Evolutionary conservation across 352 stramenopile genomes (phyloP), one percentile per base, ranked within the genome.

Genomic region (Phytophthora quininea): DNA sequence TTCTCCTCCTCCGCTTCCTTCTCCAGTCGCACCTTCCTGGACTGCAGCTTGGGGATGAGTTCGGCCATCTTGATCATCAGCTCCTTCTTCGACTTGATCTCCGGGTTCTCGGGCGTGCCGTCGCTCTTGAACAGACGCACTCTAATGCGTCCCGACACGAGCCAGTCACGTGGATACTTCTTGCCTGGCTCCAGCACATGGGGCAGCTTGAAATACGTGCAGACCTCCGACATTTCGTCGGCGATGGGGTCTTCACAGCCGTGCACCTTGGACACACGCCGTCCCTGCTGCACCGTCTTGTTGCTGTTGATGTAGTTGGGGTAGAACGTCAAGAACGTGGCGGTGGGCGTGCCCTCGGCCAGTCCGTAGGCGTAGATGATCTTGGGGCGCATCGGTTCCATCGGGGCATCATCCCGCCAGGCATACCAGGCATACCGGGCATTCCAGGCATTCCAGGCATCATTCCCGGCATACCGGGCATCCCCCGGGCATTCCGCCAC

Each of bases 31-130:
- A 84, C 58, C 73, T 92, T 93, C 49, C 89, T 82, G 14, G 84
- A 90, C 62, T 93, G 84, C 38, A 95, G 73, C 73, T 93, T 94
- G 11, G 89, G 89, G 54, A 95, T 92, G 7, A 95, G 73, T 64
- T 95, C 87, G 5, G 79, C 87, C 86, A 96, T 95, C 74, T 95
- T 93, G 60, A 92, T 45, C 87, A 96, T 93, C 40, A 94, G 60
- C 9, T 76, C 66, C 70, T 92, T 94, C 69, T 85, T 84, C 27
- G 67, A 89, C 45, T 81, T 76, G 50, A 94, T 80, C 49, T 94
- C 85, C 0, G 79, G 61, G 62, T 95, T 87, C 65, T 91, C 79
- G 30, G 79, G 79, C 45, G 75, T 69, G 6, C 88, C 85, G 56
- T 95, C 79, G 6, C 73, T 72, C 32, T 83, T 80, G 62, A 85